Percentiles rank a stretch among this genome's conserved stretches.
These are phyloP conservation scores for Apiospora aurea DNA, from an alignment of 2,329 filamentous ascomycete species.

Conservation along the genomic window DNA sequence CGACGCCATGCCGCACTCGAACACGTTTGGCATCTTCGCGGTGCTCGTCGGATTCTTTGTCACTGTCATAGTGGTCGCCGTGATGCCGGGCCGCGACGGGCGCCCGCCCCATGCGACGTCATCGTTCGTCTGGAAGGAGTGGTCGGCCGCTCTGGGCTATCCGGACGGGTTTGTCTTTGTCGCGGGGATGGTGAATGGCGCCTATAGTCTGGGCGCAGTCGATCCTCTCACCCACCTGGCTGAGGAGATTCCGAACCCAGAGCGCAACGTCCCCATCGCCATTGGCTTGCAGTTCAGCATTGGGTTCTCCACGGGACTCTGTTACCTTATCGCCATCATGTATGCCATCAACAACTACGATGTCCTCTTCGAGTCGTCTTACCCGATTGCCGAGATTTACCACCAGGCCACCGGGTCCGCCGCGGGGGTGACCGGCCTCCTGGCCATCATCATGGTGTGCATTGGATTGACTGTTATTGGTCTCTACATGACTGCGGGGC, in stretches of 20 bases:
- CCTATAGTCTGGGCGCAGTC: constrained; percentile 71
- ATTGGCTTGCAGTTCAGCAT: constrained; percentile 58
- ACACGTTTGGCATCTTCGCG: constrained; percentile 60
- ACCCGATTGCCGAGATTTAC: constrained; percentile 73
- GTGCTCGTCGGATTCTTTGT: constrained; percentile 61
- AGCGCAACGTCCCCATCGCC: constrained; percentile 60
- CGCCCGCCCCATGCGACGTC: constrained; percentile 40
- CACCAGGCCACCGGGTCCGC: constrained; percentile 61
- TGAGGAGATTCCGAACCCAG: constrained; percentile 66
- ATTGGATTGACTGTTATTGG: constrained; percentile 56
- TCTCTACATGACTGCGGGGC: constrained; percentile 47
- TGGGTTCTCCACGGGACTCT: constrained; percentile 59
- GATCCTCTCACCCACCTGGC: constrained; percentile 71
- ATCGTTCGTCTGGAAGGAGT: constrained; percentile 50
- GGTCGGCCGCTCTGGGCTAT: constrained; percentile 49
- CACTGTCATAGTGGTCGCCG: constrained; percentile 61
- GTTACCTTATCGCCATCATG: constrained; percentile 60
- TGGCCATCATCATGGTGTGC: constrained; percentile 17
- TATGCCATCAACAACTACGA: constrained; percentile 62
- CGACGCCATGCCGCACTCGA: constrained; percentile 57
- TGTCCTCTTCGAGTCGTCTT: constrained; percentile 56
- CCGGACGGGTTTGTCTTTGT: constrained; percentile 51
- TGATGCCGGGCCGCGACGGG: constrained; percentile 50
- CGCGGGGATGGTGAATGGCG: constrained; percentile 60
- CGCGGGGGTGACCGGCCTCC: constrained; percentile 47